A percentile compares a stretch with the other conserved stretches of the same genome.
phyloP scores from a whole-genome alignment of 345 rosid species.

The Brassica juncea region DNA sequence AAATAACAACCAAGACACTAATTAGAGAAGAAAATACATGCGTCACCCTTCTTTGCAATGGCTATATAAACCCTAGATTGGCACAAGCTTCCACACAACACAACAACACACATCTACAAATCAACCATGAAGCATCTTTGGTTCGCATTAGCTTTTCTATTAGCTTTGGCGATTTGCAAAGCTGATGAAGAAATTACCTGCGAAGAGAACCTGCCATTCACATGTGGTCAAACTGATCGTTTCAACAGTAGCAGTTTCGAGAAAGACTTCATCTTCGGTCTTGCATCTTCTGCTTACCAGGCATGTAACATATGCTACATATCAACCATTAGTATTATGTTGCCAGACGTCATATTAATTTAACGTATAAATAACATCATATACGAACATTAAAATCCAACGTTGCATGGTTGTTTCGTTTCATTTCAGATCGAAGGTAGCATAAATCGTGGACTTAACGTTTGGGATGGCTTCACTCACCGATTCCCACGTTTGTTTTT shows the following conservation, averaged over 20 bases:
- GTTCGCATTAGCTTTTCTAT: slow-evolving; percentile 4
- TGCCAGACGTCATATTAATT: neutral
- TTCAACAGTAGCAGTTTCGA: slow-evolving; percentile 14
- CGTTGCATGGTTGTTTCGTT: slow-evolving; percentile 11
- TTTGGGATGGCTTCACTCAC: slow-evolving; percentile 53
- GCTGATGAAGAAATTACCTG: slow-evolving; percentile 19
- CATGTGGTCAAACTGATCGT: slow-evolving; percentile 10
- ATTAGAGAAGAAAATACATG: slow-evolving; percentile 2
- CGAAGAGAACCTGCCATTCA: slow-evolving; percentile 13
- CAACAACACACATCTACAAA: neutral
- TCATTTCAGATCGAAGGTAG: slow-evolving; percentile 50
- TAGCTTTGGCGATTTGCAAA: slow-evolving; percentile 16
- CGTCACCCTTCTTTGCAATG: neutral
- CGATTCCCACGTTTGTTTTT: slow-evolving; percentile 43
- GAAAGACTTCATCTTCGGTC: slow-evolving; percentile 25
- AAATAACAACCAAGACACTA: neutral
- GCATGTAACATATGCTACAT: slow-evolving; percentile 14
- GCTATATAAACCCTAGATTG: slow-evolving; percentile 36
- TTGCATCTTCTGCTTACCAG: slow-evolving; percentile 40
- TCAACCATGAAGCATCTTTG: slow-evolving; percentile 19
- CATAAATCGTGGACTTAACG: slow-evolving; percentile 40
- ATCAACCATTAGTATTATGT: neutral
- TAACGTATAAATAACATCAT: neutral
- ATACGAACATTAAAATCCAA: neutral
- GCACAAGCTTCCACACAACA: slow-evolving; percentile 9